Evolutionary conservation across 169 alveolate genomes (phyloP).

Genomic region (Eimeria necatrix): DNA sequence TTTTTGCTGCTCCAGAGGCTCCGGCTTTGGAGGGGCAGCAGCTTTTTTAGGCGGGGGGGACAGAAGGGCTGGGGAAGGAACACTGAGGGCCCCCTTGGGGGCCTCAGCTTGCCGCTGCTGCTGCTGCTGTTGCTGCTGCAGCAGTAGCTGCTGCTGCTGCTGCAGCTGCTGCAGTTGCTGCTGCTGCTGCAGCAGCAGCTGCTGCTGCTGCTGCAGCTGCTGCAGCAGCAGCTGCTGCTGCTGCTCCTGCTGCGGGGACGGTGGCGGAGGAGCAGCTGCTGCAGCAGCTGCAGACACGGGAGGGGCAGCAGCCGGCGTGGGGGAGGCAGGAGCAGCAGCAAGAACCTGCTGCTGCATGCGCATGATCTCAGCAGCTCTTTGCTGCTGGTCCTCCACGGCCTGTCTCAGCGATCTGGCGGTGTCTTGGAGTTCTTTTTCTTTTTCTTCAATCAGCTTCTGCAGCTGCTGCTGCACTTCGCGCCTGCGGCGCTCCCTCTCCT

Average conservation of each 20-base stretch:
- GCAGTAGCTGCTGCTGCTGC: background rate
- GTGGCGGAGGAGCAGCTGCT: background rate
- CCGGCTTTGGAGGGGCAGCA: background rate
- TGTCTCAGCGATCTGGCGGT: background rate
- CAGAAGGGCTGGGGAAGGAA: background rate
- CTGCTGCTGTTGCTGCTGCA: background rate
- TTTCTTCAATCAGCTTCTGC: background rate
- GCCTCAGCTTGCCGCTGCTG: background rate
- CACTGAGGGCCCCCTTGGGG: background rate
- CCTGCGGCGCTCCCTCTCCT: background rate
- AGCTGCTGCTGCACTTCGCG: background rate
- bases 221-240: background rate
- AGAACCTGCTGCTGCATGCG: background rate
- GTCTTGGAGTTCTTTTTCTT: background rate
- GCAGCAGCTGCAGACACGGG: no score
- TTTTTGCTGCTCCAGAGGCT: background rate
- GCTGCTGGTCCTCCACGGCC: slow-evolving; percentile 33
- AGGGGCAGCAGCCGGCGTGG: background rate
- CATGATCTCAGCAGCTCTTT: background rate
- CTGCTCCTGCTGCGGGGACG: no score
- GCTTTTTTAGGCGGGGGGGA: background rate
- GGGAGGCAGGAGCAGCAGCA: slow-evolving; percentile 1
- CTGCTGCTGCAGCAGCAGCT: background rate
- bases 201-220: no score
- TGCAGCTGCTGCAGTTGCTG: background rate